phyloP scores from a whole-genome alignment of 2,329 filamentous ascomycete species.

The Leptoxyphium fumago region DNA sequence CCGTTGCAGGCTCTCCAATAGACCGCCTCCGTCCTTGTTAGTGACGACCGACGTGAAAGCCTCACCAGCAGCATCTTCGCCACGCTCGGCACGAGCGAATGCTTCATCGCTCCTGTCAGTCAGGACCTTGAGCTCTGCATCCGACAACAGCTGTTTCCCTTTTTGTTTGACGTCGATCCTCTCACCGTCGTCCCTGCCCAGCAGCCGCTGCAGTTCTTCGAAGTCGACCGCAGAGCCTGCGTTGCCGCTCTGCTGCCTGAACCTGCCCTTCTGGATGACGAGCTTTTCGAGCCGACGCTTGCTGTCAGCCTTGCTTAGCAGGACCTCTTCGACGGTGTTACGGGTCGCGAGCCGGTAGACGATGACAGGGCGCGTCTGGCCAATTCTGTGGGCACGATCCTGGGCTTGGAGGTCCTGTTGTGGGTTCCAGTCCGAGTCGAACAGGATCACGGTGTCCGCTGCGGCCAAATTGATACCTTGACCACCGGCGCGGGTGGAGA shows the following conservation, averaged over 20 bases:
- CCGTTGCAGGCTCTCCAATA: conserved; percentile 35
- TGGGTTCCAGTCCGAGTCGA: conserved; percentile 86
- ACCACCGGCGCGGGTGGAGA: conserved; percentile 82
- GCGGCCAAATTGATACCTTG: conserved; percentile 89
- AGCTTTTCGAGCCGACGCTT: conserved; percentile 88
- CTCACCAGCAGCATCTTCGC: conserved; percentile 53
- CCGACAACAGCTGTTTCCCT: conserved; percentile 54
- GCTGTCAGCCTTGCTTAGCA: conserved; percentile 75
- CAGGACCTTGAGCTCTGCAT: conserved; percentile 61
- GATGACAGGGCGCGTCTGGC: conserved; percentile 80
- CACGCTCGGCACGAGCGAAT: conserved; percentile 61
- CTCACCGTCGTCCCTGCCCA: conserved; percentile 51
- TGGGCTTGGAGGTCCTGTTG: conserved; percentile 95
- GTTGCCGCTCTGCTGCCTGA: conserved; percentile 36
- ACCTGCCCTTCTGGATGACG: conserved; percentile 86
- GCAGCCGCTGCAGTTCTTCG: conserved; percentile 31
- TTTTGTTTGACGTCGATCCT: conserved; percentile 38
- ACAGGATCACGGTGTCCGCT: conserved; percentile 85
- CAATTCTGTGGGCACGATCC: conserved; percentile 87
- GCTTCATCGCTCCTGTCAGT: conserved; percentile 60
- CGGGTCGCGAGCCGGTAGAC: conserved; percentile 90
- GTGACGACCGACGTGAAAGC: conserved; percentile 52
- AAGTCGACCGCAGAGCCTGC: conserved; percentile 29
- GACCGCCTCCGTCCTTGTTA: conserved; percentile 36
- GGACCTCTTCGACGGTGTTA: conserved; percentile 76